phyloP scores from a whole-genome alignment of 257 asterid species.

The Solanum tarijense region DNA sequence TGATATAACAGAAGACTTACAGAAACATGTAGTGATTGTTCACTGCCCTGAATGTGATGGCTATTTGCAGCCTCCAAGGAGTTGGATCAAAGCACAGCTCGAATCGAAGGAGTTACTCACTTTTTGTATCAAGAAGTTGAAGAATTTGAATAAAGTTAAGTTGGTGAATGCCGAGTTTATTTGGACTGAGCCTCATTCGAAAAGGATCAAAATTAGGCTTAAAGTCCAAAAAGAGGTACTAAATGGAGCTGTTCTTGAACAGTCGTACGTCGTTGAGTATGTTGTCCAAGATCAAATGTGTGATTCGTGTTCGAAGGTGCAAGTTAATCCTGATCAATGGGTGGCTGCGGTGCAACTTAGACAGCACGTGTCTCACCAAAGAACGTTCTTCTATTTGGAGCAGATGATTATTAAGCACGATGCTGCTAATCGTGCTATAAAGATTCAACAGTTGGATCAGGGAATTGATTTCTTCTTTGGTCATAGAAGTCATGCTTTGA shows the following conservation, averaged over 20 bases:
- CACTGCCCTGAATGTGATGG: neutral
- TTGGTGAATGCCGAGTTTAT: neutral
- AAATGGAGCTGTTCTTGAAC: slow-evolving; percentile 43
- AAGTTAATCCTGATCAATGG: slow-evolving; percentile 57
- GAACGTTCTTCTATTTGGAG: slow-evolving; percentile 48
- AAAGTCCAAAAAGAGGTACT: slow-evolving; percentile 45
- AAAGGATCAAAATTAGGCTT: neutral
- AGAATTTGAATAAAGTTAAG: neutral
- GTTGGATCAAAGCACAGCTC: neutral
- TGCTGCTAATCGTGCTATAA: slow-evolving; percentile 39
- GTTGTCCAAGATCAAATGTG: slow-evolving; percentile 47
- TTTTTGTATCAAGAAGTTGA: neutral
- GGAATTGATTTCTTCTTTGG: slow-evolving; percentile 46
- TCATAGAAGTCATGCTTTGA: slow-evolving; percentile 34
- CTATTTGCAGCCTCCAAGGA: neutral
- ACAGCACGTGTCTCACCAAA: slow-evolving; percentile 49
- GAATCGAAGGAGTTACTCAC: neutral
- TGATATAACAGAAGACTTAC: neutral
- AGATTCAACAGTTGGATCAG: slow-evolving; percentile 41
- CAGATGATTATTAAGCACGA: slow-evolving; percentile 51
- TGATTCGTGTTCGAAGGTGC: slow-evolving; percentile 35
- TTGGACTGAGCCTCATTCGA: neutral
- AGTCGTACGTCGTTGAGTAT: slow-evolving; percentile 29
- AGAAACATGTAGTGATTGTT: neutral
- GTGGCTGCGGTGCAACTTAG: slow-evolving; percentile 48